Conservation (phyloP, 768 basidiomycete genomes). For the Plicaturopsis crispa region DNA sequence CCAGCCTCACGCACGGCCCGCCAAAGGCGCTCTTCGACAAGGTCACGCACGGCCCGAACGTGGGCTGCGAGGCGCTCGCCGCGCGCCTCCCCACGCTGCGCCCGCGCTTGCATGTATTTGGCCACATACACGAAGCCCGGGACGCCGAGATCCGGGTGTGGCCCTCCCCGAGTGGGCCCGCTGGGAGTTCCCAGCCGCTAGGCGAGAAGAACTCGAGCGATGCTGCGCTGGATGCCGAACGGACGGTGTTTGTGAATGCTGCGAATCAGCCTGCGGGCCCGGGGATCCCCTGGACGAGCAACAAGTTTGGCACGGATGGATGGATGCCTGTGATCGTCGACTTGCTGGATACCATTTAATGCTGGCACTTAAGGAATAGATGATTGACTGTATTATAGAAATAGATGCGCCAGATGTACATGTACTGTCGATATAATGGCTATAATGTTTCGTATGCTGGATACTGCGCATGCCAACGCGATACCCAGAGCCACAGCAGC, state of each 20-base stretch:
- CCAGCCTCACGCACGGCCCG: slow-evolving; percentile 54
- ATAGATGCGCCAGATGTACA: too few species aligned
- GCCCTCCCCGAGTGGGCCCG: not conserved
- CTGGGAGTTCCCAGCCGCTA: not conserved
- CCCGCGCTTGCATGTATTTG: slow-evolving; percentile 44
- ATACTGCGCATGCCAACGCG: too few species aligned
- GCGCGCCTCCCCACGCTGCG: slow-evolving; percentile 28
- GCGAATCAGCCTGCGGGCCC: slow-evolving; percentile 30
- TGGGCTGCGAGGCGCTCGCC: slow-evolving; percentile 44
- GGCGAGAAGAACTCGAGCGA: not conserved
- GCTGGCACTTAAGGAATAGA: too few species aligned
- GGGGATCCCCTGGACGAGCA: not conserved
- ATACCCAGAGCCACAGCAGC: too few species aligned
- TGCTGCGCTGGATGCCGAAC: not conserved
- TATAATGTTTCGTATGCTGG: too few species aligned
- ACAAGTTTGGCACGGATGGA: not conserved
- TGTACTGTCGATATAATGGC: too few species aligned
- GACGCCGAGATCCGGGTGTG: slow-evolving; percentile 29
- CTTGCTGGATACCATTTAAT: too few species aligned
- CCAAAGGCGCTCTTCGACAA: slow-evolving; percentile 44
- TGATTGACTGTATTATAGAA: too few species aligned
- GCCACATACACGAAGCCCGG: slow-evolving; percentile 63
- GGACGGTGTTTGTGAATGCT: slow-evolving; percentile 39
- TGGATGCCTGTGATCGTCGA: too few species aligned
- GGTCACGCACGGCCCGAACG: slow-evolving; percentile 25